Percentiles rank a stretch among this genome's conserved stretches.
phyloP scores from a whole-genome alignment of 73 alveolate genomes.

The Stentor roeselii region DNA sequence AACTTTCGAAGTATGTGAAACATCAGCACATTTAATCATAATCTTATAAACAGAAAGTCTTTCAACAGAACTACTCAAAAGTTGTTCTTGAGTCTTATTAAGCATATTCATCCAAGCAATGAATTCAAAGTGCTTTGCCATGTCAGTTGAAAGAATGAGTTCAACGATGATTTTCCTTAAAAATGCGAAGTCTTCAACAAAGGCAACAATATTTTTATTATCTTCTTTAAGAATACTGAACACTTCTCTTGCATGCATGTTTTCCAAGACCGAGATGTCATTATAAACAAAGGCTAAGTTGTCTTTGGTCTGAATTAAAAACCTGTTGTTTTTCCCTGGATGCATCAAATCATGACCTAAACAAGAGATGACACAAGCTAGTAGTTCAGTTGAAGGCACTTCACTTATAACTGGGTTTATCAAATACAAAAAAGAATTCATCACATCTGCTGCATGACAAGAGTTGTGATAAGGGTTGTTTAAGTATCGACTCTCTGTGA shows the following conservation, averaged over 20 bases:
- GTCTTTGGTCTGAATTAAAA: constrained; percentile 35
- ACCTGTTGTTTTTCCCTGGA: constrained; percentile 61
- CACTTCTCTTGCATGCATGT: constrained; percentile 49
- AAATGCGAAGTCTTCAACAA: constrained; percentile 40
- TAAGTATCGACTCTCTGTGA: constrained; percentile 20
- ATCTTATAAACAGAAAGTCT: background rate
- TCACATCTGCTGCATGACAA: constrained; percentile 66
- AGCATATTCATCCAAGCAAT: constrained; percentile 46
- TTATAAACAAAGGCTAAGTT: constrained; percentile 53
- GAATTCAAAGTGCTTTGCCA: constrained; percentile 75
- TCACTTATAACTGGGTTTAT: background rate
- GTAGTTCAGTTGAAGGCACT: constrained; percentile 31
- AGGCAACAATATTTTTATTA: constrained; percentile 31
- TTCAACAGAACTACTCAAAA: background rate
- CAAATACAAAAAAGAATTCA: constrained; percentile 16
- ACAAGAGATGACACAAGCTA: constrained; percentile 52
- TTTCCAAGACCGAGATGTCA: constrained; percentile 56
- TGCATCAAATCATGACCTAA: constrained; percentile 68
- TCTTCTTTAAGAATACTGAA: constrained; percentile 34
- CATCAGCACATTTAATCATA: background rate
- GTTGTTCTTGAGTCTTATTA: background rate
- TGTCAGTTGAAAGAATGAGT: constrained; percentile 77
- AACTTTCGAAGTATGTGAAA: constrained; percentile 2
- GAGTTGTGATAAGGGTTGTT: constrained; percentile 60
- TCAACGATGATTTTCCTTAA: constrained; percentile 61